These are phyloP conservation scores for Verbena officinalis DNA, from an alignment of 257 asterid species.

Conservation along the genomic window DNA sequence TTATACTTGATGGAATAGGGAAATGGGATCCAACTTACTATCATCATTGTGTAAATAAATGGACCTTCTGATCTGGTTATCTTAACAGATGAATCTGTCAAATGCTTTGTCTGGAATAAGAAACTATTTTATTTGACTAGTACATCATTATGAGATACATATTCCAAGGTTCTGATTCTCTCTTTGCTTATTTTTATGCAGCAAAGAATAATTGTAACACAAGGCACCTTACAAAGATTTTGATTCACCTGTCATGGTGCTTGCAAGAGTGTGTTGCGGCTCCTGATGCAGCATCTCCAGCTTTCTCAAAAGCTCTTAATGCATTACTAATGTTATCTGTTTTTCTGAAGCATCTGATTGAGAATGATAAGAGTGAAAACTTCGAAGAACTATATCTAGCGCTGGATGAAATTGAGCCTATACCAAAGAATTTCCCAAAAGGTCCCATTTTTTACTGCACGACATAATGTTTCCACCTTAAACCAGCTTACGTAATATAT, in stretches of 20 bases:
- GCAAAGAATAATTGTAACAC: conserved; percentile 79
- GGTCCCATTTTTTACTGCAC: conserved; percentile 35
- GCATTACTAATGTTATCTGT: conserved; percentile 81
- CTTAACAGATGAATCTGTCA: not conserved
- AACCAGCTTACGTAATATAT: not conserved
- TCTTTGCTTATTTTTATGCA: conserved; percentile 43
- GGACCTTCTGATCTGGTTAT: conserved; percentile 17
- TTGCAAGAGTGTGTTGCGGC: conserved; percentile 83
- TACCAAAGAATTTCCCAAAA: conserved; percentile 58
- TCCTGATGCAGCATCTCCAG: conserved; percentile 59
- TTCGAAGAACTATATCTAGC: conserved; percentile 76
- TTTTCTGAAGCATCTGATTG: conserved; percentile 83
- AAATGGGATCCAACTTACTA: conserved; percentile 6
- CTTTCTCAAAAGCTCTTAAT: conserved; percentile 73
- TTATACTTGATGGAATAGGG: conserved; percentile 11
- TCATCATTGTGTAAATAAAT: not conserved
- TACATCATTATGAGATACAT: not conserved
- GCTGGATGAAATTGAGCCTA: conserved; percentile 68
- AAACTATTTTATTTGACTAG: not conserved
- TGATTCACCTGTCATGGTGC: conserved; percentile 86
- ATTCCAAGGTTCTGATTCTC: conserved; percentile 16
- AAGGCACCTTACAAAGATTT: conserved; percentile 85
- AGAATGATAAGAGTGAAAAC: conserved; percentile 67
- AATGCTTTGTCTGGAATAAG: conserved; percentile 12
- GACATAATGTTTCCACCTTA: not conserved